These are phyloP conservation scores for Thermochaetoides thermophila DNA, from an alignment of 495 filamentous ascomycete species.

Conservation along the genomic window DNA sequence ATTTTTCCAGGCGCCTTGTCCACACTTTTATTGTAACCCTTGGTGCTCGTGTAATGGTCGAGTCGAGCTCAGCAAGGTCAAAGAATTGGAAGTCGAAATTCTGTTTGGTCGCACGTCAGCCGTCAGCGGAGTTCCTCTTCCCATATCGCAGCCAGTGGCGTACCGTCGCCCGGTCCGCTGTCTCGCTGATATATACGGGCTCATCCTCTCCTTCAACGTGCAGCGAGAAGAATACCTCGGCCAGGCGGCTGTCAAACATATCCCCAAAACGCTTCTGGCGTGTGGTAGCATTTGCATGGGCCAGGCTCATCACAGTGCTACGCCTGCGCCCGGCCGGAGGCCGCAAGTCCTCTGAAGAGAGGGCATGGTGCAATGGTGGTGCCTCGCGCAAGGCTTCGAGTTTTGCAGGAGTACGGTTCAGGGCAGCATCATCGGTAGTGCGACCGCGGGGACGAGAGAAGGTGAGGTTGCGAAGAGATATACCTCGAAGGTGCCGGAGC, in stretches of 20 bases:
- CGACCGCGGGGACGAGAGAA: constrained; percentile 48
- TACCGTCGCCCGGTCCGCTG: constrained; percentile 56
- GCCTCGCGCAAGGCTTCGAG: constrained; percentile 42
- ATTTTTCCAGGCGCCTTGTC: constrained; percentile 48
- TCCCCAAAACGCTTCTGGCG: constrained; percentile 68
- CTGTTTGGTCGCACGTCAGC: constrained; percentile 13
- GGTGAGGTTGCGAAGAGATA: constrained; percentile 75
- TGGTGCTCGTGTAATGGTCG: constrained; percentile 48
- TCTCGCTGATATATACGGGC: constrained; percentile 84
- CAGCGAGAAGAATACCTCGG: constrained; percentile 81
- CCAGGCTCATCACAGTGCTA: constrained; percentile 58
- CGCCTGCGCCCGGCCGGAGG: constrained; percentile 39
- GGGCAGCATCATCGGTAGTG: constrained; percentile 74
- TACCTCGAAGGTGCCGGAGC: constrained; percentile 73
- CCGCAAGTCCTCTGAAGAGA: constrained; percentile 55
- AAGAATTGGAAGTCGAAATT: constrained; percentile 86
- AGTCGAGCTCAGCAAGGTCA: constrained; percentile 56
- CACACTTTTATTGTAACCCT: constrained; percentile 59
- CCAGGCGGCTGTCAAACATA: constrained; percentile 53
- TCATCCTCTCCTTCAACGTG: constrained; percentile 51
- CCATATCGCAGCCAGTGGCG: no score
- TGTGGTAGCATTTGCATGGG: constrained; percentile 45
- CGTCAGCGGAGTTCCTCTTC: not conserved
- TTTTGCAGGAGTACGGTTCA: constrained; percentile 61
- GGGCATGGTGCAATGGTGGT: constrained; percentile 46